These are phyloP conservation scores for Ascosphaera pollenicola DNA, from an alignment of 2,329 filamentous ascomycete species.

Conservation along the genomic window DNA sequence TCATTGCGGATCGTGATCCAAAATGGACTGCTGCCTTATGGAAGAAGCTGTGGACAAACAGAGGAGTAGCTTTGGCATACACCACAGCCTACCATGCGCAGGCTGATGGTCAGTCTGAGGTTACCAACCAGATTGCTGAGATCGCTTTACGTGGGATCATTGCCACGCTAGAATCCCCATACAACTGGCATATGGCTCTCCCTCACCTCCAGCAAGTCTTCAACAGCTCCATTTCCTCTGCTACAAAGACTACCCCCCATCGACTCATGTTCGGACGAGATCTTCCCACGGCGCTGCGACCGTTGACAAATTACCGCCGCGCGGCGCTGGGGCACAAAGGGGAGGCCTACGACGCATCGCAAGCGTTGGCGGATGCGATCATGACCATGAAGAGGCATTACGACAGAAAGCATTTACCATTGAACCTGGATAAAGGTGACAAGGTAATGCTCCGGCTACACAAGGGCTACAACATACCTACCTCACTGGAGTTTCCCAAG, in stretches of 20 bases:
- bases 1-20: constrained; percentile 1
- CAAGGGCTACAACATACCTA: background rate
- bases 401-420: background rate
- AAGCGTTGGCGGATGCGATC: background rate
- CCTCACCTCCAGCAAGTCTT: background rate
- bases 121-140: constrained; percentile 1
- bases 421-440: background rate
- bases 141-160: background rate
- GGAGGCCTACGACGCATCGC: background rate
- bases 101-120: constrained; percentile 1
- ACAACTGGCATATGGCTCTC: background rate
- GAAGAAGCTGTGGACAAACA: background rate
- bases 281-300: background rate
- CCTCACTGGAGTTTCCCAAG: background rate
- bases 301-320: background rate
- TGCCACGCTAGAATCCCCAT: background rate
- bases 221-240: background rate
- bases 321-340: background rate
- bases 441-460: background rate
- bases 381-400: background rate
- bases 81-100: constrained; percentile 11
- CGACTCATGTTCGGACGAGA: background rate
- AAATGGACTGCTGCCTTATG: constrained; percentile 1
- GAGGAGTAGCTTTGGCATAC: background rate
- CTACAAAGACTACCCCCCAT: background rate